These are phyloP conservation scores for Spathaspora sp. DNA, from an alignment of 1,139 yeast genomes.

Conservation along the genomic window DNA sequence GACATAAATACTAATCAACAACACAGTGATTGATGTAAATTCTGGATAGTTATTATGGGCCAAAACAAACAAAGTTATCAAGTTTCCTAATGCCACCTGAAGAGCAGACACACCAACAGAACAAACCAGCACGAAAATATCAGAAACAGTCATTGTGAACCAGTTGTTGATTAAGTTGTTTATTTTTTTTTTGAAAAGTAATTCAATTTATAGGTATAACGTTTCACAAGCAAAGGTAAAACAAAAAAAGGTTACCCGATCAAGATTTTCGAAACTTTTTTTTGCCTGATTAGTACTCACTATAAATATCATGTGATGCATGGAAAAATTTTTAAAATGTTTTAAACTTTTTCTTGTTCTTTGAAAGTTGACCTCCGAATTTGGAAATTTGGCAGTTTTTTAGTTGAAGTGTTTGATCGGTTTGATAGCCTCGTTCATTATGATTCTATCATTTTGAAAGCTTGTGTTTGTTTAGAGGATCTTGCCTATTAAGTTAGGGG, in stretches of 20 bases:
- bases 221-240: not conserved
- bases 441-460: constrained; percentile 13
- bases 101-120: not conserved
- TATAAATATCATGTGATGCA: constrained; percentile 1
- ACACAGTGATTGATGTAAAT: constrained; percentile 19
- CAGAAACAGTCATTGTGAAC: not conserved
- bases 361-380: constrained; percentile 43
- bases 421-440: constrained; percentile 8
- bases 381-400: constrained; percentile 32
- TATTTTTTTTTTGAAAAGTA: not conserved
- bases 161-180: not conserved
- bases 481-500: constrained; percentile 59
- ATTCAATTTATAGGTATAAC: not conserved
- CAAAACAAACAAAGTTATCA: constrained; percentile 16
- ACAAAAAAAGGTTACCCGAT: constrained; percentile 5
- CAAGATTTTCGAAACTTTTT: not conserved
- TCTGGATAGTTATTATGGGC: constrained; percentile 26
- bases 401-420: constrained; percentile 13
- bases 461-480: constrained; percentile 15
- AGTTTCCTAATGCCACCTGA: constrained; percentile 10
- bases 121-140: constrained; percentile 1
- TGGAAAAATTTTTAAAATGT: constrained; percentile 6
- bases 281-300: not conserved
- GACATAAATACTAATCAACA: constrained; percentile 22
- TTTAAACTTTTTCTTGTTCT: constrained; percentile 16